phyloP scores from a whole-genome alignment of 371 early-diverging fungal genomes.

The Mucor indicus region DNA sequence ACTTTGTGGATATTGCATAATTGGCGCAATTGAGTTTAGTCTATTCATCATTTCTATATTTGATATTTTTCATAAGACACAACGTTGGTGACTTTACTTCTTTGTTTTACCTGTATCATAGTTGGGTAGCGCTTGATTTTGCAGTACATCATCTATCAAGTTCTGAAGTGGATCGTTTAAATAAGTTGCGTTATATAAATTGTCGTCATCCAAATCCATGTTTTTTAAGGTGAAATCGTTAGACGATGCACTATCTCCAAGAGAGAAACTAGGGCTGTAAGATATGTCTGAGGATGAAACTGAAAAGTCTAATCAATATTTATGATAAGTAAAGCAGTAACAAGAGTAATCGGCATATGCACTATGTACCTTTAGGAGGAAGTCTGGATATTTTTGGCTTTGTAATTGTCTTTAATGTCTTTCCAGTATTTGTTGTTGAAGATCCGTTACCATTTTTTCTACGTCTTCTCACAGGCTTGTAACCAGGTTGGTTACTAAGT shows the following conservation, averaged over 20 bases:
- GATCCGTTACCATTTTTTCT: neutral
- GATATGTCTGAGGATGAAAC: conserved; percentile 12
- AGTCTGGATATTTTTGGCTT: neutral
- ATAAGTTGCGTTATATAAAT: neutral
- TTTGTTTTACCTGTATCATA: conserved; percentile 48
- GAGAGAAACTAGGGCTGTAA: conserved; percentile 10
- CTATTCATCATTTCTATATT: conserved; percentile 48
- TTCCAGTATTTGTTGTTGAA: neutral
- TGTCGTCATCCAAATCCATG: neutral
- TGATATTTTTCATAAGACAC: neutral
- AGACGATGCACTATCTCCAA: conserved; percentile 3
- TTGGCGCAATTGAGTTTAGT: conserved; percentile 33
- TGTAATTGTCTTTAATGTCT: no score
- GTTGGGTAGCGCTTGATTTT: conserved; percentile 34
- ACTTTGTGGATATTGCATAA: conserved; percentile 19
- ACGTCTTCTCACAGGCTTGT: conserved; percentile 34
- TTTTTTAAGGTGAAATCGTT: neutral
- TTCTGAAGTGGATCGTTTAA: conserved; percentile 35
- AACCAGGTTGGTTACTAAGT: conserved; percentile 38
- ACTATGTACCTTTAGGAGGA: no score
- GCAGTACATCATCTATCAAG: conserved; percentile 41
- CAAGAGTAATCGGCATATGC: no score
- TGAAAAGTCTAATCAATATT: neutral
- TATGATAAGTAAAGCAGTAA: no score
- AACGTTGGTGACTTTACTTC: neutral